Conservation (phyloP, 2,329 filamentous ascomycete species). For the Diaporthe destruens region DNA sequence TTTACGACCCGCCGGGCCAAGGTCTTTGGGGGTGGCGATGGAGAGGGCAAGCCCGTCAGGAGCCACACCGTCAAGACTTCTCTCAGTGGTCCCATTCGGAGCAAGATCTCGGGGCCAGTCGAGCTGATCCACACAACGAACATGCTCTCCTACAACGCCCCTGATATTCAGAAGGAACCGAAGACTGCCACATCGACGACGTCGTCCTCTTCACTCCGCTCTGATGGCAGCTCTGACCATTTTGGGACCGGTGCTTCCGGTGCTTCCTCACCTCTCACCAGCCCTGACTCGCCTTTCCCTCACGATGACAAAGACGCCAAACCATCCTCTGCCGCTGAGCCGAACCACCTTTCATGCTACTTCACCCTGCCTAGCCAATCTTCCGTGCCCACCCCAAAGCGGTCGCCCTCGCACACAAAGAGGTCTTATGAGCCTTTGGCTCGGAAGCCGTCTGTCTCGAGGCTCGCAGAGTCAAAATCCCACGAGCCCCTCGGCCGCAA, state of each 20-base stretch:
- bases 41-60: conserved; percentile 55
- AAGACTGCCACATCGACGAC: conserved; percentile 65
- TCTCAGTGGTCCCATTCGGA: conserved; percentile 61
- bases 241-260: conserved; percentile 66
- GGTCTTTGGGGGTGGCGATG: conserved; percentile 57
- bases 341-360: conserved; percentile 77
- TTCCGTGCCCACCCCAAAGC: conserved; percentile 68
- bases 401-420: conserved; percentile 90
- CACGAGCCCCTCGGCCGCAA: conserved; percentile 76
- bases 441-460: conserved; percentile 49
- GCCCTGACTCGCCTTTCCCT: conserved; percentile 73
- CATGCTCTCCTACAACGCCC: conserved; percentile 94
- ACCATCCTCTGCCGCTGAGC: conserved; percentile 64
- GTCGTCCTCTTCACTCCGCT: conserved; percentile 66
- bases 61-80: conserved; percentile 65
- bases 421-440: conserved; percentile 80
- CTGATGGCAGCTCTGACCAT: conserved; percentile 80
- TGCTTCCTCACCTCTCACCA: conserved; percentile 73
- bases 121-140: conserved; percentile 95
- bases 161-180: conserved; percentile 72
- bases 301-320: conserved; percentile 46
- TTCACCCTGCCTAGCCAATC: conserved; percentile 66
- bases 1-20: conserved; percentile 78
- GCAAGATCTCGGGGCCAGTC: conserved; percentile 88
- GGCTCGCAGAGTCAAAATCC: conserved; percentile 64